Base-by-base conservation (phyloP, 768 basidiomycete species). In the Termitomyces sp. region DNA sequence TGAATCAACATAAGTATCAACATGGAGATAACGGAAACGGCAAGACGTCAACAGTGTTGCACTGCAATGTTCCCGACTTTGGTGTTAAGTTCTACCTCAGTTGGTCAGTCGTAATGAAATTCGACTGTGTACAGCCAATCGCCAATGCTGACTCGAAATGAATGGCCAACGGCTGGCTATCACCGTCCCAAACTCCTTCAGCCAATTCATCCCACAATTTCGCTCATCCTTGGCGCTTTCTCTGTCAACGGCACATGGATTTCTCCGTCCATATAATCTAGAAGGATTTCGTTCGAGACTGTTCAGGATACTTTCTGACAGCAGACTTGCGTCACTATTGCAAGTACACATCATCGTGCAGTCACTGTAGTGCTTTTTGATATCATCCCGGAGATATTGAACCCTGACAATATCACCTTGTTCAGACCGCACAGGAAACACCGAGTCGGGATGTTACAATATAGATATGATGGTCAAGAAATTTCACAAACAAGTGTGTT, bases 1-100 rank as follows among this genome's bases (percentile, higher is more conserved):
- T 32, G 56, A 61, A 66, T 61, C 62, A 20, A 66, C 68, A 69
- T 30, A 4, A 30, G 6, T 63, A 43, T 43, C n/a, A 43, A 43
- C 20, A 71, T 70, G 72, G 71, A 70, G 69, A 66, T 68, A 68
- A 58, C 63, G 28, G 59, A 60, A 58, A 35, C 49, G 66, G 66
- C 48, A 65, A 35, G 51, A 38, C 23, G 51, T 52, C 14, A 52
- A 16, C 23, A 52, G 14, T 23, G 30, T 33, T 18, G 18, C 48
- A 46, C 10, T 20, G 41, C 41, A 41, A 41, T 41, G 56, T 70
- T 72, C 69, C 73, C 70, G 69, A 70, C 70, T 64, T 72, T 66
- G 65, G 71, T 65, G 57, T 43, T 20, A n/a, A 9, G 54, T 63
- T 32, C 69, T 70, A 70, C 71, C 71, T 71, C 70, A 54, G 28